phyloP scores from a whole-genome alignment of 148 eudicot species.

The Nepenthes mirabilis region DNA sequence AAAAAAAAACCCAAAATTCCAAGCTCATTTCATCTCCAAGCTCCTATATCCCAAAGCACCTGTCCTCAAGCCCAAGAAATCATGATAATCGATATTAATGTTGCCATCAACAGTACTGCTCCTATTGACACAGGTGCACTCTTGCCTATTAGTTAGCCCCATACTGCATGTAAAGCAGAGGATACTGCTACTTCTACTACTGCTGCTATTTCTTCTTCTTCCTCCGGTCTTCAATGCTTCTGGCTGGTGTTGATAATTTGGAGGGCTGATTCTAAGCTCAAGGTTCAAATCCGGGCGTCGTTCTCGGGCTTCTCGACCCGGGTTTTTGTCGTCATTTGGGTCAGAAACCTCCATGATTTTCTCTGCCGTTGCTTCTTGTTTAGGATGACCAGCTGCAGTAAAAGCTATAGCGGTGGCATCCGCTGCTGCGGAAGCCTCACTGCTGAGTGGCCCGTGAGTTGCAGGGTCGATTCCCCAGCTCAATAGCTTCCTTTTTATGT shows the following conservation, averaged over 20 bases:
- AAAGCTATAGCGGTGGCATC: background rate
- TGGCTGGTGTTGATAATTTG: slow-evolving; percentile 1
- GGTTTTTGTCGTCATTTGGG: background rate
- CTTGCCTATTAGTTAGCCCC: background rate
- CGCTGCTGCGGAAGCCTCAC: slow-evolving; percentile 10
- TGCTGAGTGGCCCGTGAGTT: slow-evolving; percentile 38
- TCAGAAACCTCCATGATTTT: background rate
- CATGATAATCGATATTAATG: slow-evolving; percentile 1
- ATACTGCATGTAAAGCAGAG: background rate
- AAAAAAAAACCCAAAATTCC: background rate
- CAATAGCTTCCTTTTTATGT: slow-evolving; percentile 49
- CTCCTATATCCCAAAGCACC: slow-evolving; percentile 6
- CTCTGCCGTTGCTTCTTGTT: background rate
- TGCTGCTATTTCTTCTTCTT: background rate
- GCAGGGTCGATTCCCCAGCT: slow-evolving; percentile 54
- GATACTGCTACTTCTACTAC: no score
- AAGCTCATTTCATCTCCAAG: slow-evolving; percentile 9
- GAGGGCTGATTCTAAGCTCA: slow-evolving; percentile 13
- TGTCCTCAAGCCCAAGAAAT: slow-evolving; percentile 9
- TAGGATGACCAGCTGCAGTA: background rate
- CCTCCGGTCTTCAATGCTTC: background rate
- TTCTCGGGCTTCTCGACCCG: background rate
- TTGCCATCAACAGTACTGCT: background rate
- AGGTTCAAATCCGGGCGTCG: slow-evolving; percentile 8
- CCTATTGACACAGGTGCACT: background rate